Evolutionary conservation across 1,284 basidiomycete genomes (phyloP).

Genomic region (Malassezia sympodialis): DNA sequence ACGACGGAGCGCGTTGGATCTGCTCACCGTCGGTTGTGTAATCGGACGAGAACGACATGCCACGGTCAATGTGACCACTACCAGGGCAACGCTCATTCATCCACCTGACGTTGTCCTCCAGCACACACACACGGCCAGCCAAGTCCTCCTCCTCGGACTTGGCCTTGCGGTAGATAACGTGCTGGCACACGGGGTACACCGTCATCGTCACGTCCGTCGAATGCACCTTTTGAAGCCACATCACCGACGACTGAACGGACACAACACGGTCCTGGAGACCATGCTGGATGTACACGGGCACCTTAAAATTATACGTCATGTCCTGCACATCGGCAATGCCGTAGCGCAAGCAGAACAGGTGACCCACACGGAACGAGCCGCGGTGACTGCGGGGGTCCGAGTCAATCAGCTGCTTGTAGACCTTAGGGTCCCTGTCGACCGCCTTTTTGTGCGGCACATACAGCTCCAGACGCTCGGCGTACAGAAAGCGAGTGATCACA

Average conservation of each 20-base stretch:
- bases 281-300: slow-evolving; percentile 38
- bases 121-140: slow-evolving; percentile 35
- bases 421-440: slow-evolving; percentile 43
- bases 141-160: slow-evolving; percentile 43
- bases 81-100: slow-evolving; percentile 34
- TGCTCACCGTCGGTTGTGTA: background rate
- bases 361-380: slow-evolving; percentile 40
- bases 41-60: slow-evolving; percentile 20
- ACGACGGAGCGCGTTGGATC: background rate
- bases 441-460: slow-evolving; percentile 41
- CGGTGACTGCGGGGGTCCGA: slow-evolving; percentile 39
- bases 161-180: slow-evolving; percentile 44
- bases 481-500: slow-evolving; percentile 13
- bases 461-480: slow-evolving; percentile 26
- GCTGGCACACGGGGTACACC: slow-evolving; percentile 43
- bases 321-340: slow-evolving; percentile 23
- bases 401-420: slow-evolving; percentile 39
- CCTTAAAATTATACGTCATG: slow-evolving; percentile 21
- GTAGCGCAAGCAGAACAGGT: slow-evolving; percentile 27
- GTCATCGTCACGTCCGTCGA: slow-evolving; percentile 29
- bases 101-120: slow-evolving; percentile 43
- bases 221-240: slow-evolving; percentile 23
- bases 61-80: slow-evolving; percentile 3
- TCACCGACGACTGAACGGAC: slow-evolving; percentile 18
- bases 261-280: slow-evolving; percentile 37